phyloP scores from a whole-genome alignment of 805 yeast species.

The Yarrowia osloensis region DNA sequence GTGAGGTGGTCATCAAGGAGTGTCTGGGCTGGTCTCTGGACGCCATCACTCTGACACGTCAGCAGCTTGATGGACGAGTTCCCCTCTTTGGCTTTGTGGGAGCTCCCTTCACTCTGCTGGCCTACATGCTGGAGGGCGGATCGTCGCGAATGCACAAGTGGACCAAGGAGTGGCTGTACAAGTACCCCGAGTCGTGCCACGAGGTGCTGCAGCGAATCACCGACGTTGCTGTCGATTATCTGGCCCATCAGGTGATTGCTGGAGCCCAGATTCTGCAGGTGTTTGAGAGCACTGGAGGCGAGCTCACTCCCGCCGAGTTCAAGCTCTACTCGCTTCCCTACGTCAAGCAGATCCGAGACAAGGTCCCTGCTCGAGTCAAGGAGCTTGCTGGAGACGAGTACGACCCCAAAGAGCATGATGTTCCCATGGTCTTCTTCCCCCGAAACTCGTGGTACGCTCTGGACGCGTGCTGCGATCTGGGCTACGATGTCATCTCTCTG shows the following conservation, averaged over 20 bases:
- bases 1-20: slow-evolving; percentile 68
- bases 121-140: slow-evolving; percentile 97
- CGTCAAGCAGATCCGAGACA: slow-evolving; percentile 68
- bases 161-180: slow-evolving; percentile 90
- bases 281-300: slow-evolving; percentile 98
- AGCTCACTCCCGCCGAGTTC: slow-evolving; percentile 87
- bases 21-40: slow-evolving; percentile 93
- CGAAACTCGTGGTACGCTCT: slow-evolving; percentile 98
- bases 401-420: slow-evolving; percentile 36
- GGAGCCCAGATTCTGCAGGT: slow-evolving; percentile 98
- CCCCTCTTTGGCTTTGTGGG: slow-evolving; percentile 96
- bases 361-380: slow-evolving; percentile 65
- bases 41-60: slow-evolving; percentile 89
- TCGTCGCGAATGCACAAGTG: slow-evolving; percentile 89
- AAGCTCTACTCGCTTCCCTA: slow-evolving; percentile 87
- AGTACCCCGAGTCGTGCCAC: slow-evolving; percentile 71
- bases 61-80: slow-evolving; percentile 81
- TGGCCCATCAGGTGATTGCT: slow-evolving; percentile 92
- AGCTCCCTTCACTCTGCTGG: slow-evolving; percentile 96
- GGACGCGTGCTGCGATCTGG: slow-evolving; percentile 75
- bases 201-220: slow-evolving; percentile 73
- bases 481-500: slow-evolving; percentile 84
- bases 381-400: slow-evolving; percentile 32
- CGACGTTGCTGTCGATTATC: slow-evolving; percentile 85
- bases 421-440: slow-evolving; percentile 89